Base-by-base conservation (phyloP, 2,329 filamentous ascomycete species). In the Metarhizium sp. region DNA sequence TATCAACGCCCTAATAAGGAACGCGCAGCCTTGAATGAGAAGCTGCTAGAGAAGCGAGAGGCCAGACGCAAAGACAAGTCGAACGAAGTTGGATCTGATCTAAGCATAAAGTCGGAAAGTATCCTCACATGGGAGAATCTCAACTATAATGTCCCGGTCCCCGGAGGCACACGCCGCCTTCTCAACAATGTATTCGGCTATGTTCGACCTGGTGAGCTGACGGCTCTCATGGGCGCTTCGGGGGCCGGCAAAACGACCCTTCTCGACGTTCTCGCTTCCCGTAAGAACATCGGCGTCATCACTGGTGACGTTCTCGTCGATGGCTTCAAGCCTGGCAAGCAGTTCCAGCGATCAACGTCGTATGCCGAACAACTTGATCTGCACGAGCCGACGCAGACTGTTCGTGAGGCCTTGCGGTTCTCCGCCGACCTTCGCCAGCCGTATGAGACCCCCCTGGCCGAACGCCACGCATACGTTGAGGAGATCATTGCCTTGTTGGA, bases 161-260 rank as follows among this genome's bases (percentile, higher is more conserved):
- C 80, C 0, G 78, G 76, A 4, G 81, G 80, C 2, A 78, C 74
- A 4, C 75, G 79, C 10, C 76, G 78, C 4, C 75, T 85, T 6
- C 75, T 85, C 2, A 76, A 77, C 64, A 71, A 75, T 45, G 72
- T 83, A 1, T 79, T 73, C 55, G 91, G 85, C 2, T 92, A 86
- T 61, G 87, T 91, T 52, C 84, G 86, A 59, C 88, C 88, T 2
- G 88, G 89, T 40, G 82, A 86, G 62, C 76, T 92, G 10, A 92
- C 87, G 3, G 88, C 88, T 2, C 74, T 94, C 2, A 91, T 94
- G 87, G 89, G 89, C 43, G 85, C 86, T 6, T 90, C 87, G 5
- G 88, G 88, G n/a, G 90, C 90, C 4, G 90, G 90, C 51, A 95
- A 95, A 73, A 94, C 90, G 0, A 95, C 90, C 0, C 74, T 95